Conservation (phyloP, 352 stramenopile species). For the Globisporangium mamillatum region DNA sequence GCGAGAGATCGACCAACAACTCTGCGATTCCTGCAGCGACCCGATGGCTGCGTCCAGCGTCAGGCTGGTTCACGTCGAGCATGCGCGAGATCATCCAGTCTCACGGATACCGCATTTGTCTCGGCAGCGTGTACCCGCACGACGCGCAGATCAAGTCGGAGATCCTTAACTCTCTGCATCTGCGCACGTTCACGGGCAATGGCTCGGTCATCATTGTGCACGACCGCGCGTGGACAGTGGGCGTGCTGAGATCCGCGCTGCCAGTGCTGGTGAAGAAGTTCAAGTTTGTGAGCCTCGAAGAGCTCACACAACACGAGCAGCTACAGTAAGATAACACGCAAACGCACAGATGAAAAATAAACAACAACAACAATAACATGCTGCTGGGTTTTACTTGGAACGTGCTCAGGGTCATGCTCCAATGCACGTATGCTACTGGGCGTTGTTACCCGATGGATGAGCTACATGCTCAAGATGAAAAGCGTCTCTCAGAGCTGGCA, state of each 20-base stretch:
- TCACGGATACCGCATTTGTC: slow-evolving; percentile 82
- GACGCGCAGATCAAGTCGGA: slow-evolving; percentile 82
- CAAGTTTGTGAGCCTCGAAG: slow-evolving; percentile 65
- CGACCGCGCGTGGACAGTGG: slow-evolving; percentile 77
- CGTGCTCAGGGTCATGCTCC: too few relatives aligned
- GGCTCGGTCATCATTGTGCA: slow-evolving; percentile 85
- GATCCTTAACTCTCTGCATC: slow-evolving; percentile 57
- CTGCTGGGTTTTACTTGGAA: not conserved
- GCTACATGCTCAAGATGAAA: not conserved
- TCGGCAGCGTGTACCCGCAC: slow-evolving; percentile 85
- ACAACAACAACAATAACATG: not conserved
- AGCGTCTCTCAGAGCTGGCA: not conserved
- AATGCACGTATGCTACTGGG: not conserved
- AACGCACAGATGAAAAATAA: not conserved
- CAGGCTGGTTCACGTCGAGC: slow-evolving; percentile 79
- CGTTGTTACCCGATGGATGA: too few relatives aligned
- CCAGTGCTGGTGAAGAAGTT: slow-evolving; percentile 52
- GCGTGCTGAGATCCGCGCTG: slow-evolving; percentile 58
- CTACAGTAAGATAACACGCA: not conserved
- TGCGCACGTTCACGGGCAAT: slow-evolving; percentile 50
- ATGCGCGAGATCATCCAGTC: slow-evolving; percentile 71
- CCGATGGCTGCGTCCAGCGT: slow-evolving; percentile 82
- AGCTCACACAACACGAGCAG: slow-evolving; percentile 36
- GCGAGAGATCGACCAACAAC: not conserved
- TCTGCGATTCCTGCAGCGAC: slow-evolving; percentile 6